Evolutionary conservation across 2,329 filamentous ascomycete genomes (phyloP).

Genomic region (Colletotrichum sp.): DNA sequence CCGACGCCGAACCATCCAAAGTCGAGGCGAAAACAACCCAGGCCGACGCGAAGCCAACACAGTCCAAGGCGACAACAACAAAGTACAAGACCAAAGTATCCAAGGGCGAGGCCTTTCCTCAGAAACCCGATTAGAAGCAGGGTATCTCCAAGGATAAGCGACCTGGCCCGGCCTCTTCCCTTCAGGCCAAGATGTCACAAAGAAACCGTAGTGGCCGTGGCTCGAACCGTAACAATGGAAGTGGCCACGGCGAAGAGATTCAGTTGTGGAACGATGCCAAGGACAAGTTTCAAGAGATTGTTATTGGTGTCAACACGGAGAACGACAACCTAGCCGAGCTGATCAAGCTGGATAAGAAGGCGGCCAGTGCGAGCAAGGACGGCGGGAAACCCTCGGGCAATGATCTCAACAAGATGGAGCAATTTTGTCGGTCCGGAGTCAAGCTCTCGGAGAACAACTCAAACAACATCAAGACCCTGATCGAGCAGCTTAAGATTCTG

Average conservation of each 20-base stretch:
- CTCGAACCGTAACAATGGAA: slow-evolving; percentile 47
- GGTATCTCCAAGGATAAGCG: not conserved
- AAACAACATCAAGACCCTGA: slow-evolving; percentile 36
- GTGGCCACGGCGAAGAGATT: slow-evolving; percentile 46
- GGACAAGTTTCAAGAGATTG: slow-evolving; percentile 41
- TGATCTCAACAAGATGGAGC: slow-evolving; percentile 46
- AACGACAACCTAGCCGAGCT: slow-evolving; percentile 44
- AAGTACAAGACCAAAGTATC: not conserved
- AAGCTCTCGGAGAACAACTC: slow-evolving; percentile 43
- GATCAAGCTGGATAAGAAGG: slow-evolving; percentile 43
- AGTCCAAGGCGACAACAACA: not conserved
- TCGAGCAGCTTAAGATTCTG: slow-evolving; percentile 48
- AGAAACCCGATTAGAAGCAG: not conserved
- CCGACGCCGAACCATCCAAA: not conserved
- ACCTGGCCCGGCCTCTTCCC: not conserved
- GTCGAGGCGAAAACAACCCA: not conserved
- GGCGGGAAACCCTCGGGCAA: slow-evolving; percentile 26
- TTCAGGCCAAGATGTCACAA: slow-evolving; percentile 40
- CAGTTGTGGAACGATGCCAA: slow-evolving; percentile 48
- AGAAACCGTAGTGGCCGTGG: slow-evolving; percentile 48
- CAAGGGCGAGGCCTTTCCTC: not conserved
- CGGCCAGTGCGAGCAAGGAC: slow-evolving; percentile 40
- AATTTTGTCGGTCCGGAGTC: slow-evolving; percentile 45
- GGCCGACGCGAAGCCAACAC: not conserved
- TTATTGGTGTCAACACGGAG: slow-evolving; percentile 44